phyloP scores from a whole-genome alignment of 768 basidiomycete species.

The Termitomyces sp. region DNA sequence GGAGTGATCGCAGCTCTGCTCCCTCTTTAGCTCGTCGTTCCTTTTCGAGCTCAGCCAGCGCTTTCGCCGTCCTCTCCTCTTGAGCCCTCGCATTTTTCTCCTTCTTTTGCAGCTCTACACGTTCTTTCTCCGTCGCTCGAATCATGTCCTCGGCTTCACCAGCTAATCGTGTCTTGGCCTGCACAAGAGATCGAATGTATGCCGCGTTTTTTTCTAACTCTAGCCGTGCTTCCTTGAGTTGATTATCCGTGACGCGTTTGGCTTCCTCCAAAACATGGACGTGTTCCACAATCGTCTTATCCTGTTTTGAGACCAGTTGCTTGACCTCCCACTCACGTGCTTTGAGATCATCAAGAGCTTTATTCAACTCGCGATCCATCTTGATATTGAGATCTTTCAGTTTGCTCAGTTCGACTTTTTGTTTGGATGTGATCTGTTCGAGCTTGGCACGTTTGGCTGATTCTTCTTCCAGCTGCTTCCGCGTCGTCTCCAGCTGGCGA shows the following conservation, averaged over 20 bases:
- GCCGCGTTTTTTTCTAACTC: slow-evolving; percentile 70
- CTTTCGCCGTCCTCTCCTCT: slow-evolving; percentile 55
- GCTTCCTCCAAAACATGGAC: slow-evolving; percentile 95
- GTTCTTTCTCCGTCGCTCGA: slow-evolving; percentile 68
- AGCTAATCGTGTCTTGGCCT: slow-evolving; percentile 66
- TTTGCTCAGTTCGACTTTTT: slow-evolving; percentile 65
- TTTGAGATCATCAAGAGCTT: slow-evolving; percentile 75
- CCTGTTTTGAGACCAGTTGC: slow-evolving; percentile 80
- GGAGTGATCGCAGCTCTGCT: slow-evolving; percentile 56
- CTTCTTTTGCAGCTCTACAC: slow-evolving; percentile 56
- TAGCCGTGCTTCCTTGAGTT: slow-evolving; percentile 74
- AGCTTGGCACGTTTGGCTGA: slow-evolving; percentile 65
- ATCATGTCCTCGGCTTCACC: slow-evolving; percentile 81
- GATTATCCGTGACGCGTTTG: slow-evolving; percentile 89
- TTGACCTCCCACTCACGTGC: slow-evolving; percentile 82
- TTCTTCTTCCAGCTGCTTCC: slow-evolving; percentile 74
- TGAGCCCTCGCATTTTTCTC: slow-evolving; percentile 62
- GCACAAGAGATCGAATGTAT: slow-evolving; percentile 84
- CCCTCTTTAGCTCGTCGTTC: slow-evolving; percentile 62
- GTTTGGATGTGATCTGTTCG: slow-evolving; percentile 55
- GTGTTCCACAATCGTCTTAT: slow-evolving; percentile 99
- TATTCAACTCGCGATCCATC: slow-evolving; percentile 76
- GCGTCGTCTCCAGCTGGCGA: slow-evolving; percentile 63
- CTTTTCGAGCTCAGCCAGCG: slow-evolving; percentile 55
- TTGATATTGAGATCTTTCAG: slow-evolving; percentile 66